Conservation (phyloP, 2,329 filamentous ascomycete species). For the Colletotrichum sp. region DNA sequence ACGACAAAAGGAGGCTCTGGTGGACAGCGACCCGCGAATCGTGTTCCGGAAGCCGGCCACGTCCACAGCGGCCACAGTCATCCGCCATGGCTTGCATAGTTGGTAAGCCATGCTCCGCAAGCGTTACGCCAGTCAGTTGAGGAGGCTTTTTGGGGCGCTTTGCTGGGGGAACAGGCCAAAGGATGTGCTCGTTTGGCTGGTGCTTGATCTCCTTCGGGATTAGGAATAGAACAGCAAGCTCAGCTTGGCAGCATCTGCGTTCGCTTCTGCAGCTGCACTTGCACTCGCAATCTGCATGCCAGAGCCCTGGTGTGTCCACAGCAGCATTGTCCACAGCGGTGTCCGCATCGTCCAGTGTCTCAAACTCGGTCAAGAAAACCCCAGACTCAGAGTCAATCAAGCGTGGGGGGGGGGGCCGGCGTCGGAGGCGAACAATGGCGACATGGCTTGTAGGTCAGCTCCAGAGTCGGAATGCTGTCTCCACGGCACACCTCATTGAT, state of each 20-base stretch:
- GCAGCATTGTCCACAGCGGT: neutral
- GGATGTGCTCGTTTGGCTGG: neutral
- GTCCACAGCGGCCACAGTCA: neutral
- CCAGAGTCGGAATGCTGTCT: neutral
- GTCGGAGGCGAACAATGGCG: neutral
- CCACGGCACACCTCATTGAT: slow-evolving; percentile 15
- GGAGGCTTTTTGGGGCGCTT: neutral
- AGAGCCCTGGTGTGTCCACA: neutral
- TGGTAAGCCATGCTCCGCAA: slow-evolving; percentile 2
- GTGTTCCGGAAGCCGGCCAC: neutral
- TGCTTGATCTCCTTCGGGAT: neutral
- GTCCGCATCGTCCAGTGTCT: neutral
- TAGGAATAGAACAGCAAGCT: neutral
- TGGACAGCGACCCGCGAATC: neutral
- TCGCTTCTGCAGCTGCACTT: neutral
- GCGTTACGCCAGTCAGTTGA: slow-evolving; percentile 18
- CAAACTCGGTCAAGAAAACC: slow-evolving; percentile 1
- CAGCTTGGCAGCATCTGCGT: slow-evolving; percentile 4
- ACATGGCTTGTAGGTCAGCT: neutral
- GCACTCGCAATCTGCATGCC: neutral
- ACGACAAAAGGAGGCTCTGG: neutral
- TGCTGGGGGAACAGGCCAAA: neutral
- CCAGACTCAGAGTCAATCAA: neutral
- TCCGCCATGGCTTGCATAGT: neutral
- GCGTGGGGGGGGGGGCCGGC: neutral